Base-by-base conservation (phyloP, 164 flowering plant species). In the Brasenia schreberi region DNA sequence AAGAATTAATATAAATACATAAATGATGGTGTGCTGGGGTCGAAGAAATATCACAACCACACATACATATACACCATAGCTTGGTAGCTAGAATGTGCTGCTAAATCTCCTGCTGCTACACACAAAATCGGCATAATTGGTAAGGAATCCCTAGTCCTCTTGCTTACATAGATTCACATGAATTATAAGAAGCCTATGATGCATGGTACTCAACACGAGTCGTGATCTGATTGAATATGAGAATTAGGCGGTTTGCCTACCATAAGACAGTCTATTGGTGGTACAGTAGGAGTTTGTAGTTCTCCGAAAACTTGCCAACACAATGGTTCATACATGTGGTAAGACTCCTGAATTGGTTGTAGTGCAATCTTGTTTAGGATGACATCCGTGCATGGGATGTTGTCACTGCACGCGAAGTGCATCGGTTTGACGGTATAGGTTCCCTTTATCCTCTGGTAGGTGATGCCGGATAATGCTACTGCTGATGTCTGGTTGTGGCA, bases 251-350 rank as follows among this genome's bases (percentile, higher is more conserved):
- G 99, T 71, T 91, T 91, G 12, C 97, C 97, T 59, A 83, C 76
- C 79, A 83, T 85, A 71, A 94, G 67, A 73, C 99, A 94, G 59
- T 70, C 83, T 59, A 94, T 86, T 42, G 96, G 97, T 60, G 99
- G 99, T 68, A 81, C 74, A 2, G 93, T 78, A 7, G 97, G 94
- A 63, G 94, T 82, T 59, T 45, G 77, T 71, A 91, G 66, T 78
- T 83, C 89, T 44, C 99, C 99, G 68, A 82, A 94, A 5, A 96
- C 80, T 70, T 89, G 84, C 96, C 96, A 94, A 69, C 99, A 94
- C 79, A 76, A 92, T 61, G 99, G 92, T 9, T 71, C 66, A 61
- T 73, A 72, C 59, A 72, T 49, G 65, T 71, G 77, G 69, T 78
- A 76, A 45, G 53, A 64, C 53, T 72, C 71, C 69, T 79, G 79